Evolutionary conservation across 2,329 filamentous ascomycete species (phyloP).

Genomic region (Alternaria ventricosa): DNA sequence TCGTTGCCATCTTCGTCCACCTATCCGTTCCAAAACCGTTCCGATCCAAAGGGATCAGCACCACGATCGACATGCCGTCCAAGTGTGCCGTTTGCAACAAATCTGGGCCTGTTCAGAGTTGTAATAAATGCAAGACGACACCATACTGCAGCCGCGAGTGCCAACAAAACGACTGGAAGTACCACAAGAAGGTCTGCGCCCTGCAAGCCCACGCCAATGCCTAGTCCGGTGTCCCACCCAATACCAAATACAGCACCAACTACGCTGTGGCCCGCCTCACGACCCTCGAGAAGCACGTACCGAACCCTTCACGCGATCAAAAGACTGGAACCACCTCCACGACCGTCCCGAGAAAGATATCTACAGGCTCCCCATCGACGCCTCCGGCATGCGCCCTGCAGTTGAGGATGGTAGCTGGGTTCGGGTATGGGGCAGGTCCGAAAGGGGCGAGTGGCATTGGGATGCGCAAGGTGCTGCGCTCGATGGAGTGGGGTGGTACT

Average conservation of each 20-base stretch:
- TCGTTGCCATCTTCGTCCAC: not conserved
- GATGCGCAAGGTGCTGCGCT: conserved; percentile 26
- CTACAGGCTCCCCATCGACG: conserved; percentile 41
- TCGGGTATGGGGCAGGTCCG: conserved; percentile 21
- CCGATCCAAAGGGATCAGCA: not conserved
- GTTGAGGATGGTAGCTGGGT: conserved; percentile 33
- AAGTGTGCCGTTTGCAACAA: conserved; percentile 25
- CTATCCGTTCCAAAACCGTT: not conserved
- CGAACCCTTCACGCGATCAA: conserved; percentile 30
- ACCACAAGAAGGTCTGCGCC: conserved; percentile 42
- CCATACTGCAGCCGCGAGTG: conserved; percentile 45
- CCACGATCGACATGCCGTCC: not conserved
- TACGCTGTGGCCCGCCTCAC: conserved; percentile 8
- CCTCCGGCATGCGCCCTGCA: conserved; percentile 40
- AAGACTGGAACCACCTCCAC: conserved; percentile 32
- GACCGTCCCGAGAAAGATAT: conserved; percentile 31
- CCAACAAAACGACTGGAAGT: conserved; percentile 43
- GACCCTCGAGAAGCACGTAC: conserved; percentile 23
- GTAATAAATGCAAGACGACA: conserved; percentile 36
- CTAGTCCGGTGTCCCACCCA: not conserved
- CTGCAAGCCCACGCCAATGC: not conserved
- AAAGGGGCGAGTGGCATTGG: conserved; percentile 19
- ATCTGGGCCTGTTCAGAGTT: conserved; percentile 30
- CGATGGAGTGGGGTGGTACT: conserved; percentile 22
- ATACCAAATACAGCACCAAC: conserved; percentile 2